A percentile compares a stretch with the other conserved stretches of the same genome.
These are phyloP conservation scores for Calocybe gambosa DNA, from an alignment of 1,284 basidiomycete species.

Conservation along the genomic window DNA sequence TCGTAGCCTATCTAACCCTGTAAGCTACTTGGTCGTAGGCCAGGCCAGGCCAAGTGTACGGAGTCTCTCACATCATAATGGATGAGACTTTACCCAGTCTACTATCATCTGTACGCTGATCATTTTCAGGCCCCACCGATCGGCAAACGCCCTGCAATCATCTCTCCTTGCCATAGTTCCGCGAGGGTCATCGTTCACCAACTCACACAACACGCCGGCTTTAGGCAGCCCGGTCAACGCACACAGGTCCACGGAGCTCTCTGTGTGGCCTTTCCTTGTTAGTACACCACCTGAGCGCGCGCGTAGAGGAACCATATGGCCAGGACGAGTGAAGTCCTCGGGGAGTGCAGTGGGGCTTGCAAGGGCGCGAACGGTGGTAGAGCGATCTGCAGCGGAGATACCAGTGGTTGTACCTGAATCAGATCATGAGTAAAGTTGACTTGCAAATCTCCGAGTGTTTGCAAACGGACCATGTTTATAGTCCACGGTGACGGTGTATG, in stretches of 20 bases:
- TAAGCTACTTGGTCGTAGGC: not conserved
- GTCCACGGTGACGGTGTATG: conserved; percentile 97
- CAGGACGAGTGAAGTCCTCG: conserved; percentile 87
- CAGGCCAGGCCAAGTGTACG: not conserved
- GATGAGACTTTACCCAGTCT: conserved; percentile 32
- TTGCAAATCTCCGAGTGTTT: not conserved
- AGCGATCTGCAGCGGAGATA: conserved; percentile 94
- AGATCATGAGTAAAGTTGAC: not conserved
- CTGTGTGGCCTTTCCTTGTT: conserved; percentile 88
- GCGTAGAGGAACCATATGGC: conserved; percentile 92
- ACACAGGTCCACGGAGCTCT: conserved; percentile 87
- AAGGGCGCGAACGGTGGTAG: conserved; percentile 80
- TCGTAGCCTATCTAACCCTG: not conserved
- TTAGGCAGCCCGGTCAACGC: conserved; percentile 68
- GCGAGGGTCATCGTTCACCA: conserved; percentile 87
- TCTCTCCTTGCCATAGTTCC: conserved; percentile 97
- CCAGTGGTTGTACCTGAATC: conserved; percentile 83
- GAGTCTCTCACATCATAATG: conserved; percentile 6
- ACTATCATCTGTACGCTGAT: conserved; percentile 85
- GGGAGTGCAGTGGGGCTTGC: conserved; percentile 53
- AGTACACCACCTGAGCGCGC: conserved; percentile 84
- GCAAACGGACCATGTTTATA: conserved; percentile 69
- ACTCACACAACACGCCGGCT: conserved; percentile 89
- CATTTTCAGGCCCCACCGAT: conserved; percentile 87
- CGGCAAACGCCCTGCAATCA: conserved; percentile 90